Evolutionary conservation across 1,139 yeast genomes (phyloP).

Genomic region (Yamadazyma diddensiae): DNA sequence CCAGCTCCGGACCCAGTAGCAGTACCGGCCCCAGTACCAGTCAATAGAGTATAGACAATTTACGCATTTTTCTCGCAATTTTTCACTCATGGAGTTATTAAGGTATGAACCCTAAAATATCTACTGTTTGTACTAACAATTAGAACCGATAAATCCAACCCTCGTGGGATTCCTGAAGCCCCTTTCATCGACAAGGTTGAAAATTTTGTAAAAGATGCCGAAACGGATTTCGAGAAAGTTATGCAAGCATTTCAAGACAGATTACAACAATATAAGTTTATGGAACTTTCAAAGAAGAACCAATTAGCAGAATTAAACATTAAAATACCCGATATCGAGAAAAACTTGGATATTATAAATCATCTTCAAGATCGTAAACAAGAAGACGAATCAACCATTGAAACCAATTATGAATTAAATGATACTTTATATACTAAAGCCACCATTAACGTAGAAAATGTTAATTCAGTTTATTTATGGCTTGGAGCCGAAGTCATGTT

Average conservation of each 20-base stretch:
- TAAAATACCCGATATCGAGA: conserved; percentile 87
- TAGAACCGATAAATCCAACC: conserved; percentile 61
- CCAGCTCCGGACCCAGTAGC: too few species aligned
- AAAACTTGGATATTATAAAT: conserved; percentile 71
- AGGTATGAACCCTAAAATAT: conserved; percentile 19
- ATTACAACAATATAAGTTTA: conserved; percentile 76
- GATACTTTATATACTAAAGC: conserved; percentile 91
- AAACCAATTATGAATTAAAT: conserved; percentile 82
- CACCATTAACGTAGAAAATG: conserved; percentile 47
- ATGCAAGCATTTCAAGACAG: conserved; percentile 76
- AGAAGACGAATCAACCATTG: conserved; percentile 41
- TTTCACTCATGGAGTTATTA: conserved; percentile 18
- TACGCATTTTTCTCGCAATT: too few species aligned
- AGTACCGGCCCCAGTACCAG: too few species aligned
- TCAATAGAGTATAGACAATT: neutral
- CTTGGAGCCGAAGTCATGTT: conserved; percentile 97
- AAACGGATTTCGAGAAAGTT: conserved; percentile 64
- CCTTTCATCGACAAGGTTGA: conserved; percentile 89
- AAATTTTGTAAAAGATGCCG: conserved; percentile 62
- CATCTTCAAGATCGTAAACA: conserved; percentile 51
- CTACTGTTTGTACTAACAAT: conserved; percentile 3
- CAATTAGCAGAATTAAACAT: conserved; percentile 64
- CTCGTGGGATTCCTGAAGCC: conserved; percentile 96
- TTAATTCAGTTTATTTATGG: conserved; percentile 75
- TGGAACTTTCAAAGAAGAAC: conserved; percentile 77